A percentile compares a stretch with the other conserved stretches of the same genome.
These are phyloP conservation scores for Murraya koenigii DNA, from an alignment of 345 rosid genomes.

Conservation along the genomic window DNA sequence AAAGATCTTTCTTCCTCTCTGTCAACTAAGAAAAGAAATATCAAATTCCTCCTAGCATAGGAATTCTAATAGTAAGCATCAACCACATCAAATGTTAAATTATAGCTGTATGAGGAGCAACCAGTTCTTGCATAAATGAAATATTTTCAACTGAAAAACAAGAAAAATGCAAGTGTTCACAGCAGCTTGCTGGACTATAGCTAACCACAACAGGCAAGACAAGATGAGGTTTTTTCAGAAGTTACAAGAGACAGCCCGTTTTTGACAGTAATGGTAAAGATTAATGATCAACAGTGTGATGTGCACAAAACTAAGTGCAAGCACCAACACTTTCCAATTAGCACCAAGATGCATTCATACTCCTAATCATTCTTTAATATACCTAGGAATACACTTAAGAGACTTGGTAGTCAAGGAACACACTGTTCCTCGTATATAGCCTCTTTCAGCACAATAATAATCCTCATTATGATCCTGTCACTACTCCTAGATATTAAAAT, in stretches of 20 bases:
- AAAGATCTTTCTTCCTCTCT: not conserved
- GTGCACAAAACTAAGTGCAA: not conserved
- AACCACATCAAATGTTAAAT: not conserved
- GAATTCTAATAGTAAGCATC: not conserved
- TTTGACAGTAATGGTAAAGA: not conserved
- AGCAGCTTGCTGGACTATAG: not conserved
- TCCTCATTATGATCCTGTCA: not conserved
- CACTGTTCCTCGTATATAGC: not conserved
- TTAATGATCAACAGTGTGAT: not conserved
- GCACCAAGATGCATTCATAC: not conserved
- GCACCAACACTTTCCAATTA: not conserved
- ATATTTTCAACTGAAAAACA: not conserved
- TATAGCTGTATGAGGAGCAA: not conserved
- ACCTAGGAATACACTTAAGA: not conserved
- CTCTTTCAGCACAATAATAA: constrained; percentile 1
- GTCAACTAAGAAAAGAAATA: not conserved
- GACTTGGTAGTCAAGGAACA: not conserved
- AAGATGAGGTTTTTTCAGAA: not conserved
- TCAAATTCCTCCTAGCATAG: not conserved
- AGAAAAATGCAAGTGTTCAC: not conserved
- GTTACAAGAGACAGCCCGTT: not conserved
- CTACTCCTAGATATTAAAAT: not conserved
- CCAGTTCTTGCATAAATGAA: not conserved
- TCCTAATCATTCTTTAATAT: not conserved
- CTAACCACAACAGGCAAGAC: not conserved